Evolutionary conservation across 345 rosid genomes (phyloP).

Genomic region (Syzygium oleosum): DNA sequence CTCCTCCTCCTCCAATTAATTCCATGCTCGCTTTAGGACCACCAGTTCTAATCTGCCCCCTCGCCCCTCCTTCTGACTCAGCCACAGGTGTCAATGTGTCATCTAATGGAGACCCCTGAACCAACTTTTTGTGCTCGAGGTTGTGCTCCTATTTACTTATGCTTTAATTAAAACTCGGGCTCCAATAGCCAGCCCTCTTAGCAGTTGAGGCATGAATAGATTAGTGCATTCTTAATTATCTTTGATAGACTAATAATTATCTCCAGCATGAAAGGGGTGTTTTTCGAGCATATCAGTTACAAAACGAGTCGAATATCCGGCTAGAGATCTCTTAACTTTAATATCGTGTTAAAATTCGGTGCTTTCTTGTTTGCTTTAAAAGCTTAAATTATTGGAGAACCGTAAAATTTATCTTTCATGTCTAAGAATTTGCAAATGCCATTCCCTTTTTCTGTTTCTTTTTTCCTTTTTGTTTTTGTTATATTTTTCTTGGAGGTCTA

Average conservation of each 20-base stretch:
- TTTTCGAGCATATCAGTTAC: not conserved
- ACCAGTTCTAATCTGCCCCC: not conserved
- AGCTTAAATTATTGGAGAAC: not conserved
- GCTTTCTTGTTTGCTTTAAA: not conserved
- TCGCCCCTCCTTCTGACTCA: not conserved
- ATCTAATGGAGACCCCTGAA: not conserved
- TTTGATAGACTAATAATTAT: not conserved
- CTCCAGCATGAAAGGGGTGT: not conserved
- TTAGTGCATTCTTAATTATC: not conserved
- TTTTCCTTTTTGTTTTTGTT: not conserved
- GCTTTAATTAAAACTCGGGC: not conserved
- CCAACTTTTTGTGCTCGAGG: not conserved
- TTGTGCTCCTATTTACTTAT: not conserved
- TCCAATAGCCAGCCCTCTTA: not conserved
- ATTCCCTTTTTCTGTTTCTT: not conserved
- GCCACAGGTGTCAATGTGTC: slow-evolving; percentile 8
- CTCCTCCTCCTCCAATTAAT: not conserved
- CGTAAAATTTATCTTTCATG: not conserved
- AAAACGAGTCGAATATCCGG: not conserved
- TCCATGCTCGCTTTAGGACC: not conserved
- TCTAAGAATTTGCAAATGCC: not conserved
- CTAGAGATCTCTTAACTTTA: not conserved
- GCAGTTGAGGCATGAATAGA: not conserved
- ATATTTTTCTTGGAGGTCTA: not conserved
- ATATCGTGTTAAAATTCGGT: too few species aligned